These are phyloP conservation scores for Hypoxylon sp. DNA, from an alignment of 2,329 filamentous ascomycete genomes.

Conservation along the genomic window DNA sequence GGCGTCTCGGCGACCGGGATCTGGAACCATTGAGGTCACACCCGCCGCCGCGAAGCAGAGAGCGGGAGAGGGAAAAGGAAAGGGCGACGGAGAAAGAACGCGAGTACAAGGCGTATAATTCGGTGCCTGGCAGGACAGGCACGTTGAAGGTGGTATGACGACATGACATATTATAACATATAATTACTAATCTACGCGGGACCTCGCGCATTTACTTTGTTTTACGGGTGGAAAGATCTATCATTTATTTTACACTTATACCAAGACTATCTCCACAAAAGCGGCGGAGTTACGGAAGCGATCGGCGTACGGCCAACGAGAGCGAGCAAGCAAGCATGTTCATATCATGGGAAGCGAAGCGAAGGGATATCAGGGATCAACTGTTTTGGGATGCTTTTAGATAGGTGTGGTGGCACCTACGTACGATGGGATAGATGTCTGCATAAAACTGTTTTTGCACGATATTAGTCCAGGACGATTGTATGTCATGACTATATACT, in stretches of 20 bases:
- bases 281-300: slow-evolving; percentile 30
- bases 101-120: slow-evolving; percentile 48
- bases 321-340: slow-evolving; percentile 16
- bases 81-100: slow-evolving; percentile 40
- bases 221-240: slow-evolving; percentile 6
- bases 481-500: slow-evolving; percentile 11
- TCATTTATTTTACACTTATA: slow-evolving; percentile 19
- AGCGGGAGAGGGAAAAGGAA: slow-evolving; percentile 39
- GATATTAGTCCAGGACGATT: slow-evolving; percentile 8
- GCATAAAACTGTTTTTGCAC: slow-evolving; percentile 21
- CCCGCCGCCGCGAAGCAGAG: slow-evolving; percentile 28
- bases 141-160: slow-evolving; percentile 52
- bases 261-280: slow-evolving; percentile 24
- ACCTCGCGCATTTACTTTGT: slow-evolving; percentile 25
- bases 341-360: slow-evolving; percentile 26
- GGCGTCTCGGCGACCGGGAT: slow-evolving; percentile 13
- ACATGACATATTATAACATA: slow-evolving; percentile 5
- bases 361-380: slow-evolving; percentile 3
- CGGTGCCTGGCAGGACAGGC: slow-evolving; percentile 50
- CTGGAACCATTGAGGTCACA: slow-evolving; percentile 21
- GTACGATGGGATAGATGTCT: slow-evolving; percentile 23
- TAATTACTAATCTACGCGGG: slow-evolving; percentile 25
- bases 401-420: not conserved
- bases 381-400: slow-evolving; percentile 12
- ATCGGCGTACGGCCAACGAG: slow-evolving; percentile 6